Evolutionary conservation across 2,329 filamentous ascomycete species (phyloP).

Genomic region (Colletotrichum melonis): DNA sequence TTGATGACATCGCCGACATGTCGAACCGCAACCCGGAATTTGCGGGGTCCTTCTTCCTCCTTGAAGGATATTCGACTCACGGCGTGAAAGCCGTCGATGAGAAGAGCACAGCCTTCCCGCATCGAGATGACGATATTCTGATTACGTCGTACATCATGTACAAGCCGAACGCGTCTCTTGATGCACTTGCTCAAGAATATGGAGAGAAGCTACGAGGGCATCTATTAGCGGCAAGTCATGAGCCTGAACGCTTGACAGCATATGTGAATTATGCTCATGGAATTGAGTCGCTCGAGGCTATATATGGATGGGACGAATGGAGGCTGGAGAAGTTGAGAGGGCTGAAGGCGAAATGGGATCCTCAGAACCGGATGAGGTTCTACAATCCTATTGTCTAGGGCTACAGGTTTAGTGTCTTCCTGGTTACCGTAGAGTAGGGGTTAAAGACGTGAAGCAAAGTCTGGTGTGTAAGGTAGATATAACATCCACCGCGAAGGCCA

Average conservation of each 20-base stretch:
- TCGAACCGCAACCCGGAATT: slow-evolving; percentile 46
- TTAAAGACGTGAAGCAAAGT: background rate
- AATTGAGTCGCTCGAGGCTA: slow-evolving; percentile 40
- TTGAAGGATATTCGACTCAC: slow-evolving; percentile 41
- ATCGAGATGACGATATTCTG: slow-evolving; percentile 49
- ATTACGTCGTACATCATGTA: slow-evolving; percentile 46
- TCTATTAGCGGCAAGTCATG: slow-evolving; percentile 39
- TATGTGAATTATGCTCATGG: slow-evolving; percentile 49
- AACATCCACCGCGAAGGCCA: background rate
- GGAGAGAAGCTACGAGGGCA: slow-evolving; percentile 40
- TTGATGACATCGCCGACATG: slow-evolving; percentile 46
- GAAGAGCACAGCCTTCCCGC: slow-evolving; percentile 47
- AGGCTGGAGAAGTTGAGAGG: slow-evolving; percentile 40
- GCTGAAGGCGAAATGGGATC: slow-evolving; percentile 43
- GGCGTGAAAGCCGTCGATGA: slow-evolving; percentile 47
- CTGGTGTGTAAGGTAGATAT: background rate
- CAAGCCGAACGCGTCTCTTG: slow-evolving; percentile 36
- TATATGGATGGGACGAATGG: slow-evolving; percentile 40
- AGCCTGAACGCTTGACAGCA: slow-evolving; percentile 39
- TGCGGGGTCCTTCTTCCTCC: slow-evolving; percentile 37
- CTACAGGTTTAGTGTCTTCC: background rate
- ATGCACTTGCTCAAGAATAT: slow-evolving; percentile 46
- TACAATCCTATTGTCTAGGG: slow-evolving; percentile 38
- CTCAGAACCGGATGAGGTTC: slow-evolving; percentile 41
- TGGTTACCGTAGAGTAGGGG: background rate